phyloP scores from a whole-genome alignment of 176 grass and related monocot species.

The Oryza meyeriana region DNA sequence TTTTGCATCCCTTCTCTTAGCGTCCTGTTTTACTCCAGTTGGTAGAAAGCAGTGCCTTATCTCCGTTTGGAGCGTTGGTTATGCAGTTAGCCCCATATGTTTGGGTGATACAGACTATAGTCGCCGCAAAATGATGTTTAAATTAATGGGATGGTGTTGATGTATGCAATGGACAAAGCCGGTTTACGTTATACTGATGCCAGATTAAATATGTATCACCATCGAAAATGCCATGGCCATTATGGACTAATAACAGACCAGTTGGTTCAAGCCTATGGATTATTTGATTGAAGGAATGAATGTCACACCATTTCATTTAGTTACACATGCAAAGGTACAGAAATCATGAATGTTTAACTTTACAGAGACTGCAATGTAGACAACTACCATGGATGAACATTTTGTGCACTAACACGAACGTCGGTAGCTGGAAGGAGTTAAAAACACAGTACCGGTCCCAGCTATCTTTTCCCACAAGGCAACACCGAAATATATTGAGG shows the following conservation, averaged over 20 bases:
- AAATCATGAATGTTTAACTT: constrained; percentile 25
- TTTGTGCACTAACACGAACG: constrained; percentile 9
- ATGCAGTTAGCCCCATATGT: no score
- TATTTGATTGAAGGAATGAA: constrained; percentile 47
- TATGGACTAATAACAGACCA: neutral
- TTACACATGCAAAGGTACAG: constrained; percentile 6
- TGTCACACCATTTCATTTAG: constrained; percentile 24
- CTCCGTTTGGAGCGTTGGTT: no score
- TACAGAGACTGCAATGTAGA: constrained; percentile 32
- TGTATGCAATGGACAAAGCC: neutral
- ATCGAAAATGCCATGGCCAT: no score
- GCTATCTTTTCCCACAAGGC: constrained; percentile 8
- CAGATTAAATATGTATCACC: neutral
- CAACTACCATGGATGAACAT: constrained; percentile 25
- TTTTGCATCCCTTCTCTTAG: neutral
- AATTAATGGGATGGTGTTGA: neutral
- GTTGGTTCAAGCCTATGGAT: neutral
- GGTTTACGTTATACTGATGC: neutral
- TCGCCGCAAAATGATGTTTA: no score
- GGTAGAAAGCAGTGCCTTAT: neutral
- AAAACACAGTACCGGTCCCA: constrained; percentile 25
- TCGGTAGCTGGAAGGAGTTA: constrained; percentile 6
- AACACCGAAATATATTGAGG: constrained; percentile 24
- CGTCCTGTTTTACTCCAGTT: no score
- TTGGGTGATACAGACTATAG: no score